Base-by-base conservation (phyloP, 2,329 filamentous ascomycete species). In the Cytospora mali region DNA sequence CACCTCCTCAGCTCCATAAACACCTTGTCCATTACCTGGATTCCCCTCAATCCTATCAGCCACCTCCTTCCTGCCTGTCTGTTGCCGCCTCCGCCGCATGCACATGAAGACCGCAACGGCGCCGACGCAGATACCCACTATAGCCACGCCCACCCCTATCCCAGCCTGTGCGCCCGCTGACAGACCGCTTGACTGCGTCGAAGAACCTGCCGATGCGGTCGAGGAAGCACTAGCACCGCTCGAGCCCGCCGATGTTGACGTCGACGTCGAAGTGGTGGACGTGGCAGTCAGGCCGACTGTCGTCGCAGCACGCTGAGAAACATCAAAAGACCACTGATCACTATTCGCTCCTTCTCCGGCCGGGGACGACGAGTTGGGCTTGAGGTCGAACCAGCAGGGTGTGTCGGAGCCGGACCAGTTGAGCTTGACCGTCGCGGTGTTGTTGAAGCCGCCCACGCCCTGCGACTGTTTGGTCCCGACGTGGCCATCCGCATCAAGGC, bases 301-400 rank as follows among this genome's bases (percentile, higher is more conserved):
- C 27, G 58, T 60, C 14, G 28, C 28, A 4, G 58, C 58, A 18
- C 58, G 58, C 23, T 60, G 27, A n/a, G 50, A 54, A 3, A 54
- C 42, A 25, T 60, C 58, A n/a, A 54, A 60, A 4, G 50, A 54
- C 58, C 58, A 60, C 23, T 49, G 13, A 16, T 60, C 58, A 25
- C 50, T 33, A n/a, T 60, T 60, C 6, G 58, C 58, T 16, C 58
- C 58, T 14, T 31, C 33, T 10, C 58, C 58, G 6, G 13, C 28
- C 18, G 58, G 35, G 23, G 58, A 35, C 21, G 27, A 25, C 16
- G 51, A 29, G 28, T 42, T 35, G 11, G 58, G 58, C 39, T 60
- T 60, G 50, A 60, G n/a, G 58, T 60, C n/a, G 39, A 60, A 60
- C 58, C 58, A 60, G 28, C 58, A 60, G 10, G 58, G 58, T 39